Percentiles rank a stretch among this genome's conserved stretches.
phyloP scores from a whole-genome alignment of 345 rosid genomes.

The Citrus hindsii region DNA sequence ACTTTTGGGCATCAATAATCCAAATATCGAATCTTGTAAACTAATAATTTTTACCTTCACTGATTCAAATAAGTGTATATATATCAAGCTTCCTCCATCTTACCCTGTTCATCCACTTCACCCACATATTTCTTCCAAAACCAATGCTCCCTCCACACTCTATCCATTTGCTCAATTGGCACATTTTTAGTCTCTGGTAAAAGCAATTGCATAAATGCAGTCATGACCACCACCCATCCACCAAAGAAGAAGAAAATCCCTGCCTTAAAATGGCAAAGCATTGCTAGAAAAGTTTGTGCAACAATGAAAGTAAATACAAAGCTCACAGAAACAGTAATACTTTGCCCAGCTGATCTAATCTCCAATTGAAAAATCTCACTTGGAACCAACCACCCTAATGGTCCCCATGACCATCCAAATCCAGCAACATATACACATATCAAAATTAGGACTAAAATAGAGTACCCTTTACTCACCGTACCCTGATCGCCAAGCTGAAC shows the following conservation, averaged over 20 bases:
- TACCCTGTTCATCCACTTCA: conserved; percentile 8
- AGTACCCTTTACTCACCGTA: conserved; percentile 29
- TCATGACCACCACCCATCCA: conserved; percentile 45
- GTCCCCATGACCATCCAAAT: conserved; percentile 57
- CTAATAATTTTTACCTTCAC: not conserved
- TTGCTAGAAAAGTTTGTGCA: conserved; percentile 36
- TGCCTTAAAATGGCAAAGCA: conserved; percentile 44
- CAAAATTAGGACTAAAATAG: conserved; percentile 26
- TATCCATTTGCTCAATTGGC: conserved; percentile 48
- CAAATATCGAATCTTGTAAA: not conserved
- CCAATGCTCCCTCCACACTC: conserved; percentile 46
- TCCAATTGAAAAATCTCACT: conserved; percentile 47
- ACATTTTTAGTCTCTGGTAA: conserved; percentile 47
- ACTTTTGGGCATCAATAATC: not conserved
- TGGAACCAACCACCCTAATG: conserved; percentile 49
- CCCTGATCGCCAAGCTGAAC: conserved; percentile 53
- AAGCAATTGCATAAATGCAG: conserved; percentile 32
- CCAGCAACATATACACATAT: conserved; percentile 39
- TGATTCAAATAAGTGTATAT: no score
- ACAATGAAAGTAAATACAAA: conserved; percentile 37
- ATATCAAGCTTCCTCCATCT: not conserved
- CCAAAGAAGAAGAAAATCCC: conserved; percentile 55
- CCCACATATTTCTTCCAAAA: conserved; percentile 39
- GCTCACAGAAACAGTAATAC: conserved; percentile 43
- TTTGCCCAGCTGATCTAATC: conserved; percentile 43